These are phyloP conservation scores for Ballota nigra DNA, from an alignment of 257 asterid genomes.

Conservation along the genomic window DNA sequence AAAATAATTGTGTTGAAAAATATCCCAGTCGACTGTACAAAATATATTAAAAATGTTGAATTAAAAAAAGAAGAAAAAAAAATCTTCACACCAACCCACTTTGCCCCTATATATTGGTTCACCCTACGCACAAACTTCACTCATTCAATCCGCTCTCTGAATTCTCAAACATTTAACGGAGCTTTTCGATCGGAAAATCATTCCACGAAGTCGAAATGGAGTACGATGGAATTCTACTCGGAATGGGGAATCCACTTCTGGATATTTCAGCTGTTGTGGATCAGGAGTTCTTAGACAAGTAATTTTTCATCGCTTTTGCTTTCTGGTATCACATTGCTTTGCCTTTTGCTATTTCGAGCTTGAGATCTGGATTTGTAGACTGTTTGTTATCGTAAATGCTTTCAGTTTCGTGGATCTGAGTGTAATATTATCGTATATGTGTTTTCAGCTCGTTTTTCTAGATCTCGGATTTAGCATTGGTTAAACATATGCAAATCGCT, in stretches of 20 bases:
- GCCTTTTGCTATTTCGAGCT: conserved; percentile 4
- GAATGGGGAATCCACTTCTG: conserved; percentile 94
- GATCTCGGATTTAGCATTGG: conserved; percentile 31
- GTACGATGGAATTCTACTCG: conserved; percentile 66
- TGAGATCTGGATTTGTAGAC: conserved; percentile 25
- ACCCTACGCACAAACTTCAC: conserved; percentile 4
- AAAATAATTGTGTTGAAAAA: too few species aligned
- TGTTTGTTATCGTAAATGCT: background rate
- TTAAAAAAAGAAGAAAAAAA: background rate
- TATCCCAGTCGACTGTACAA: too few species aligned
- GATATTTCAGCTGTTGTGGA: conserved; percentile 88
- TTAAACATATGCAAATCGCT: background rate
- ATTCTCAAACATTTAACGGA: background rate
- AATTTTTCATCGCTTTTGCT: conserved; percentile 5
- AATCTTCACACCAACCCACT: conserved; percentile 17
- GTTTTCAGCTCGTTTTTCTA: conserved; percentile 25
- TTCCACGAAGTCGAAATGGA: conserved; percentile 41
- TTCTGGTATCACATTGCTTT: conserved; percentile 6
- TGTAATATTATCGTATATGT: background rate
- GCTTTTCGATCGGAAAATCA: conserved; percentile 22
- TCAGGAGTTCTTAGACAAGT: conserved; percentile 82
- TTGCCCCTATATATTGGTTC: conserved; percentile 16
- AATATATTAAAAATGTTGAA: background rate
- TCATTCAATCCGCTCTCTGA: background rate
- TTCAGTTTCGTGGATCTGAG: conserved; percentile 27